Evolutionary conservation across 768 basidiomycete genomes (phyloP), one percentile per base, ranked within the genome.

Genomic region (Phylloporus rhodoxanthus): DNA sequence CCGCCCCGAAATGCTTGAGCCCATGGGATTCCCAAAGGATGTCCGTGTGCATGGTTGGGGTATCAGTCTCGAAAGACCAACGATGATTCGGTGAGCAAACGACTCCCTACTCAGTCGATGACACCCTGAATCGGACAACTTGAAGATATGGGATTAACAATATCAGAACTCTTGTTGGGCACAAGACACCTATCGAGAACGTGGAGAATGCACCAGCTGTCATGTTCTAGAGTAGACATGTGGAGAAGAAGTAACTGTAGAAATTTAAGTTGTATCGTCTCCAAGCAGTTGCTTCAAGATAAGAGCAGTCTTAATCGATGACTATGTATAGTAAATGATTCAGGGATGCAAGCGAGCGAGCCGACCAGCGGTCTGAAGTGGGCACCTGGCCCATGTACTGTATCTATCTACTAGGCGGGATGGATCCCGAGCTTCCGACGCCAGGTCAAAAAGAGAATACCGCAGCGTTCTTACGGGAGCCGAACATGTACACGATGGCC

Each of bases 11-110:
- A 97, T 99, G 95, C 75, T 99, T 28, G 93, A 93, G 66, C 93
- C 96, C 7, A 97, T 98, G 94, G 96, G 96, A 28, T 84, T 98
- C 65, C 96, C 96, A 0, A 87, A 90, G 56, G 93, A 93, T 61
- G 92, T 98, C 10, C 85, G 93, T 21, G 95, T 97, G 21, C 90
- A 93, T 54, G 96, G 96, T 15, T 99, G 94, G 91, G 96, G 96
- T 41, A 79, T 99, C 54, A 80, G 84, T 61, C 73, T 98, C 25
- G 96, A 99, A 72, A 74, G 96, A 53, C 96, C 96, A 15, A 98
- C 96, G 1, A 98, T 99, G 96, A 98, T 99, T 71, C 82, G 93
- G 91, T 91, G 57, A 57, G 83, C 70, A 9, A 13, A 47, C 23
- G 5, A 36, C 26, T 28, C 8, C 3, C 19, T 37, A 11, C 37